phyloP scores from a whole-genome alignment of 1,139 yeast genomes.

The Fermentozyma sake region DNA sequence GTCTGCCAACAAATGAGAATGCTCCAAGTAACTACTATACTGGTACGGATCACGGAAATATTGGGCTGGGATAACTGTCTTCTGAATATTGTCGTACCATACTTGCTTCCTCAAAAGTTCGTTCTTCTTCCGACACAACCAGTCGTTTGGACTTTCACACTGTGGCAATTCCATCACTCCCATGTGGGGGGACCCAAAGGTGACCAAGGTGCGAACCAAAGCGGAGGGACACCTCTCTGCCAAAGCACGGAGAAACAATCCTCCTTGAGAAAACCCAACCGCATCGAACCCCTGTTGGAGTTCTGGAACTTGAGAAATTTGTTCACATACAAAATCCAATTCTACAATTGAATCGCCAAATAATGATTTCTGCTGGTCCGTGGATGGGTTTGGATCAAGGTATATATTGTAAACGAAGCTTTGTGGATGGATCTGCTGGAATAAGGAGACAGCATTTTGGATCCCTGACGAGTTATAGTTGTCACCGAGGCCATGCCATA shows the following conservation, averaged over 20 bases:
- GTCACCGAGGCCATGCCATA: conserved; percentile 89
- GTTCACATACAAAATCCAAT: conserved; percentile 34
- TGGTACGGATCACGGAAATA: conserved; percentile 59
- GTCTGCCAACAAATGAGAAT: conserved; percentile 56
- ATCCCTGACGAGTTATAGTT: conserved; percentile 62
- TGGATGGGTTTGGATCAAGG: conserved; percentile 43
- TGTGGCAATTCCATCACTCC: conserved; percentile 70
- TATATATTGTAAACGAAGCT: conserved; percentile 50
- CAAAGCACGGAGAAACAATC: conserved; percentile 63
- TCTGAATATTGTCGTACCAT: conserved; percentile 57
- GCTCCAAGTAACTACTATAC: conserved; percentile 42
- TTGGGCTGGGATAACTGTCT: conserved; percentile 64
- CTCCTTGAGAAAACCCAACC: conserved; percentile 83
- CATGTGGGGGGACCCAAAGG: conserved; percentile 82
- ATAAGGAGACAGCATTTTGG: conserved; percentile 37
- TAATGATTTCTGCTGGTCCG: conserved; percentile 53
- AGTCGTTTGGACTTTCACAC: conserved; percentile 49
- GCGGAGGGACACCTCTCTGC: conserved; percentile 52
- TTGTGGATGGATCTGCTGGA: conserved; percentile 46
- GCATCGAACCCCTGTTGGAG: conserved; percentile 60
- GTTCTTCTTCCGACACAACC: conserved; percentile 60
- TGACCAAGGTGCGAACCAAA: conserved; percentile 50
- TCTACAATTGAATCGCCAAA: conserved; percentile 55
- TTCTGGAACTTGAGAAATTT: conserved; percentile 35
- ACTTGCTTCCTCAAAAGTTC: conserved; percentile 53